Percentiles rank a stretch among this genome's conserved stretches.
Evolutionary conservation across 495 filamentous ascomycete species (phyloP).

Genomic region (Penicillium robsamsonii): DNA sequence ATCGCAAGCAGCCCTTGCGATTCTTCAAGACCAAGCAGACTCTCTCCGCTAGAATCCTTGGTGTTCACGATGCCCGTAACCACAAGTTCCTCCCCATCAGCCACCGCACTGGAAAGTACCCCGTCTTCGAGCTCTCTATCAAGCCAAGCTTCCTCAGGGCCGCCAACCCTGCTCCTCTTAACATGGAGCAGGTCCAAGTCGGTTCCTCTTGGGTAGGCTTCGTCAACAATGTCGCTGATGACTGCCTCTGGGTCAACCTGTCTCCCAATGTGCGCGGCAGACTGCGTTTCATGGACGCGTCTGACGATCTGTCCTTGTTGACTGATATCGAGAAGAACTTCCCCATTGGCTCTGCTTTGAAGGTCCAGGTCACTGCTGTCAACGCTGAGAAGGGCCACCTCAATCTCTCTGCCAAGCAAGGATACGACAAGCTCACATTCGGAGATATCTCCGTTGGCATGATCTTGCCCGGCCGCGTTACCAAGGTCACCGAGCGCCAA

Average conservation of each 20-base stretch:
- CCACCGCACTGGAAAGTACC: slow-evolving; percentile 70
- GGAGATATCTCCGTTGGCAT: slow-evolving; percentile 69
- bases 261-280: slow-evolving; percentile 88
- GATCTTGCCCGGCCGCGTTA: slow-evolving; percentile 78
- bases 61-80: slow-evolving; percentile 84
- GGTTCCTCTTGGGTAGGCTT: slow-evolving; percentile 74
- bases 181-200: slow-evolving; percentile 67
- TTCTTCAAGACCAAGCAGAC: slow-evolving; percentile 68
- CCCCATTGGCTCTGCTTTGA: slow-evolving; percentile 81
- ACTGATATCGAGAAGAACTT: slow-evolving; percentile 77
- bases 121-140: slow-evolving; percentile 86
- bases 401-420: slow-evolving; percentile 73
- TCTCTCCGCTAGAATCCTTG: slow-evolving; percentile 73
- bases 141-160: slow-evolving; percentile 65
- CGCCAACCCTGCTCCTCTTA: slow-evolving; percentile 56
- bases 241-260: slow-evolving; percentile 83
- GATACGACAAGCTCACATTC: slow-evolving; percentile 57
- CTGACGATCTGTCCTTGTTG: slow-evolving; percentile 76
- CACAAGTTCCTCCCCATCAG: slow-evolving; percentile 90
- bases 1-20: slow-evolving; percentile 73
- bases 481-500: slow-evolving; percentile 78
- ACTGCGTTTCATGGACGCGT: slow-evolving; percentile 75
- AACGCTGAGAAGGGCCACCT: slow-evolving; percentile 70
- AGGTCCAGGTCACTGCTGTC: slow-evolving; percentile 72
- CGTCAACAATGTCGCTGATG: slow-evolving; percentile 79